These are phyloP conservation scores for Fragaria ananassa DNA, from an alignment of 306 rosid species.

Conservation along the genomic window DNA sequence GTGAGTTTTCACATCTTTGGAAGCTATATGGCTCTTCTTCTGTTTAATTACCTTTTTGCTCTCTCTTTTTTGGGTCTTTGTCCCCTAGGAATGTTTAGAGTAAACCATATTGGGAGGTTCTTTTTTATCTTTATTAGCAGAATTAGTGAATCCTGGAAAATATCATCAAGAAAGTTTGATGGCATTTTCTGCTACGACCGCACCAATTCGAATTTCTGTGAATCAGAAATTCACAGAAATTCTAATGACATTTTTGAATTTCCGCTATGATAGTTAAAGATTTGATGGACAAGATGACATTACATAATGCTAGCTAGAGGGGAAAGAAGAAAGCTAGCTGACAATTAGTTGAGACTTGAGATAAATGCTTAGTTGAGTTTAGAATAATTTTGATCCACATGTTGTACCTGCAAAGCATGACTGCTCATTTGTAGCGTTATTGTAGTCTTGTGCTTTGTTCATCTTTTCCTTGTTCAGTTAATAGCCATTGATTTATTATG, in stretches of 20 bases:
- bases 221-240: no score
- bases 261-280: not conserved
- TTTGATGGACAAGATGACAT: not conserved
- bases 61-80: not conserved
- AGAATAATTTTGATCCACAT: not conserved
- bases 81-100: not conserved
- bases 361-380: not conserved
- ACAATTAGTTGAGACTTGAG: not conserved
- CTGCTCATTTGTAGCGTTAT: not conserved
- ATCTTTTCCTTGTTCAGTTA: not conserved
- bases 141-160: not conserved
- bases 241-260: no score
- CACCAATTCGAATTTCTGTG: not conserved
- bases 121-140: not conserved
- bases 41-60: not conserved
- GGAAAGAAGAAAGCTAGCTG: not conserved
- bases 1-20: constrained; percentile 36
- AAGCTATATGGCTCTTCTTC: constrained; percentile 16
- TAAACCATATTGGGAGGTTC: not conserved
- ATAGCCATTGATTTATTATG: not conserved
- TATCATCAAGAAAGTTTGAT: not conserved
- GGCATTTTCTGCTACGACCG: not conserved
- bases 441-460: not conserved
- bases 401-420: not conserved
- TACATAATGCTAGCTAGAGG: not conserved